These are phyloP conservation scores for Penicillium sp. DNA, from an alignment of 2,329 filamentous ascomycete genomes.

Conservation along the genomic window DNA sequence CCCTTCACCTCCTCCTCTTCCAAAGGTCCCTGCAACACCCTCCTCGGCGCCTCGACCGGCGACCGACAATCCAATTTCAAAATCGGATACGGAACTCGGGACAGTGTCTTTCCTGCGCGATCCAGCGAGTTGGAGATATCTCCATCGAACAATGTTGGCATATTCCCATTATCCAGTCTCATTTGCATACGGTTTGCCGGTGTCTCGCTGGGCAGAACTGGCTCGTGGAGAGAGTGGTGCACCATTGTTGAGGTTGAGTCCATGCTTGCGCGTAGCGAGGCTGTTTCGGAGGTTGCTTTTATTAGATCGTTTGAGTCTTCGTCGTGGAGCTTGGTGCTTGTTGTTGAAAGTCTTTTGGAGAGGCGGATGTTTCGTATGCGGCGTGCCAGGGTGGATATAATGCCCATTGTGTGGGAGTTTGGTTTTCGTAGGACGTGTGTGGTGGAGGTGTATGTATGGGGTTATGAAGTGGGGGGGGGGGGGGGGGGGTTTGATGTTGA, in stretches of 20 bases:
- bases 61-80: constrained; percentile 18
- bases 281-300: constrained; percentile 13
- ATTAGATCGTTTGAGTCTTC: constrained; percentile 24
- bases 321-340: constrained; percentile 13
- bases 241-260: constrained; percentile 17
- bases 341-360: constrained; percentile 15
- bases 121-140: not conserved
- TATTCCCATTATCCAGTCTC: constrained; percentile 9
- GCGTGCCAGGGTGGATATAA: constrained; percentile 19
- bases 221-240: constrained; percentile 10
- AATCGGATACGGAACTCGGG: constrained; percentile 19
- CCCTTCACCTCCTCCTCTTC: not conserved
- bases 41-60: constrained; percentile 9
- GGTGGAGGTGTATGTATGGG: not conserved
- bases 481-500: not conserved
- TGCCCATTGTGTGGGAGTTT: constrained; percentile 15
- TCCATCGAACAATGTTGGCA: constrained; percentile 15
- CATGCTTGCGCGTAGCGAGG: constrained; percentile 15
- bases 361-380: constrained; percentile 17
- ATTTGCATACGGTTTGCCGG: constrained; percentile 8
- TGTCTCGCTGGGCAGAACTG: constrained; percentile 12
- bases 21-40: constrained; percentile 9
- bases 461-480: not conserved
- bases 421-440: not conserved
- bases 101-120: constrained; percentile 3